phyloP scores from a whole-genome alignment of 2,329 filamentous ascomycete species.

The Arthroderma sp. region DNA sequence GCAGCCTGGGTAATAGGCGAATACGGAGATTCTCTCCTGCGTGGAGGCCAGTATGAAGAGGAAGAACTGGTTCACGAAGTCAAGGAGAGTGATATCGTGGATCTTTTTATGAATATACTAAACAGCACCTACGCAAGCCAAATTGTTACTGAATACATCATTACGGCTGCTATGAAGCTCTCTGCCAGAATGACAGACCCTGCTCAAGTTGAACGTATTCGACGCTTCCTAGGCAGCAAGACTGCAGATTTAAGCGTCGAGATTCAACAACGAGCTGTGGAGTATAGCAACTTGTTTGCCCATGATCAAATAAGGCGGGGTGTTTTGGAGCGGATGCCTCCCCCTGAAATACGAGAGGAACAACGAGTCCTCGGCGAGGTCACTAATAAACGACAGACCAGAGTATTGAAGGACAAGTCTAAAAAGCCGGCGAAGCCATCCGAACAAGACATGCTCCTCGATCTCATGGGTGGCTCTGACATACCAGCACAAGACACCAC shows the following conservation, averaged over 20 bases:
- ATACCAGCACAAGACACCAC: conserved; percentile 46
- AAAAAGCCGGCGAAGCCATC: conserved; percentile 67
- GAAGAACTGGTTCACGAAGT: conserved; percentile 76
- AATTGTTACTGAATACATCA: conserved; percentile 86
- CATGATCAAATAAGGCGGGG: conserved; percentile 78
- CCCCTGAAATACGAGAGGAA: conserved; percentile 92
- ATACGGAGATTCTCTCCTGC: conserved; percentile 80
- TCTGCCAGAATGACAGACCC: conserved; percentile 74
- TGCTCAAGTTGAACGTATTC: conserved; percentile 73
- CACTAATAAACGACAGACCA: conserved; percentile 49
- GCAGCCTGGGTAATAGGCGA: conserved; percentile 97
- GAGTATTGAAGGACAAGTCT: conserved; percentile 56
- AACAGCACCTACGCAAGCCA: conserved; percentile 91
- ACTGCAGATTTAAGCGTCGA: conserved; percentile 86
- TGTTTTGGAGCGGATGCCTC: conserved; percentile 94
- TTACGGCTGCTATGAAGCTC: conserved; percentile 88
- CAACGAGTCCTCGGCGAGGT: conserved; percentile 80
- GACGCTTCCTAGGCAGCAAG: conserved; percentile 61
- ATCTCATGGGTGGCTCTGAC: conserved; percentile 77
- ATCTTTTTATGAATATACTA: conserved; percentile 81
- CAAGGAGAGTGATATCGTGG: conserved; percentile 77
- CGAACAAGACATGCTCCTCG: conserved; percentile 80
- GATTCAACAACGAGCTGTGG: conserved; percentile 88
- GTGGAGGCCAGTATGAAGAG: conserved; percentile 83
- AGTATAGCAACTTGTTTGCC: conserved; percentile 88